Base-by-base conservation (phyloP, 768 basidiomycete genomes). In the Goffeauzyma gilvescens region DNA sequence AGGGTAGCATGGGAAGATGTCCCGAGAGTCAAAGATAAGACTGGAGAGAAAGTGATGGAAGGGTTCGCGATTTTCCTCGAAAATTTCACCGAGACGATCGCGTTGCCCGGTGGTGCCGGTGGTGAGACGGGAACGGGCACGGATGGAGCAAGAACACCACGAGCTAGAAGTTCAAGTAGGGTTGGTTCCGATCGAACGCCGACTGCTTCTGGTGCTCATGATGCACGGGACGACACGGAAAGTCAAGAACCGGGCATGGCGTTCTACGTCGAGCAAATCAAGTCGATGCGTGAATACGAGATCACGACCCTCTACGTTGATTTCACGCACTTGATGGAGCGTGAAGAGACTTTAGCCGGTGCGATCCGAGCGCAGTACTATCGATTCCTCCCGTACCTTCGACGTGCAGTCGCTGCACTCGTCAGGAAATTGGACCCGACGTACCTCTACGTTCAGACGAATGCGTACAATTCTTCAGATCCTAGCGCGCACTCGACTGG, bases 281-380 rank as follows among this genome's bases (percentile, higher is more conserved):
- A 82, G 62, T 81, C 76, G 30, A 86, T 98, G 85, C 79, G 81
- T 49, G 83, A 89, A 60, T 87, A 82, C 60, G 81, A 87, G 58
- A 71, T 93, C 41, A 84, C 85, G 7, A 96, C 90, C 0, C 78
- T 98, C 58, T 98, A 95, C 58, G 79, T 98, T 64, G 89, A 96
- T 68, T 96, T 80, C 47, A 74, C 76, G 8, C 87, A 98, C 60
- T 71, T 96, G 26, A 72, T 93, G 21, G 76, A 80, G 58, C 73
- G 77, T 41, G 89, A 96, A 60, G 87, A 93, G 50, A 79, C 87
- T 5, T 78, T 96, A 15, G 89, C 90, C 0, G 75, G 82, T 50
- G 90, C 90, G 2, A 84, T 98, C 46, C 78, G 81, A 51, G 81
- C 76, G 48, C 85, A 93, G 59, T 96, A 98, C 60, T 96, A 96